Base-by-base conservation (phyloP, 2,329 filamentous ascomycete genomes). In the Scedosporium minutisporum region DNA sequence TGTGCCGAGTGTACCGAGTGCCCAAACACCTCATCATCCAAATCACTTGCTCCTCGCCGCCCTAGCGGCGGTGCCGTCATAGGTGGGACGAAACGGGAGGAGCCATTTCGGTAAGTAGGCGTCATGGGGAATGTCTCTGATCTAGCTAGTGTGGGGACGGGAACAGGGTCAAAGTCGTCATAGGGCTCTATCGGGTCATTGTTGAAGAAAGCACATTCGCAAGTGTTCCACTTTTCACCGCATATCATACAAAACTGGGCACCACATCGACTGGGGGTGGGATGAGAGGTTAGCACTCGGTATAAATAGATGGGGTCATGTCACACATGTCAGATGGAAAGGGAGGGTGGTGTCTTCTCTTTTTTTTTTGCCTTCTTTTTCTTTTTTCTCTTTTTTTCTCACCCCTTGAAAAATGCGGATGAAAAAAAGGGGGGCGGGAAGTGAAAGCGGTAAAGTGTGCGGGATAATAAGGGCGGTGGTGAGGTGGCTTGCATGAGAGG, bases 171-270 rank as follows among this genome's bases (percentile, higher is more conserved):
- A 44, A 57, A 62, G 21, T 46, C 51, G n/a, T 62, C 60, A 16
- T 55, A 55, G 21, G 29, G 51, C 38, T 58, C 60, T 38, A 62
- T 33, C 33, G 71, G 66, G 27, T 84, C 80, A 68, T 87, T 84
- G 70, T 87, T 89, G 77, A 93, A 92, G 85, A 87, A 90, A 0
- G 89, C 87, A 67, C 91, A 96, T 61, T 89, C 85, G 70, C 91
- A 96, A 1, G 81, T 86, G 75, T 91, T 93, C 91, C 91, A 96
- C 68, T 89, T 89, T 38, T 78, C 71, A 23, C 89, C 91, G 71
- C 92, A 96, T 27, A 90, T 82, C 84, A 95, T 92, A 75, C 92
- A 96, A 70, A 96, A 96, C 68, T 96, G 84, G 29, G 90, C 90
- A 62, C 84, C 87, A 70, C 92, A 96, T 62, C 86, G 89, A 72